A percentile compares a stretch with the other conserved stretches of the same genome.
phyloP scores from a whole-genome alignment of 805 yeast species.

The Candida patagonica region DNA sequence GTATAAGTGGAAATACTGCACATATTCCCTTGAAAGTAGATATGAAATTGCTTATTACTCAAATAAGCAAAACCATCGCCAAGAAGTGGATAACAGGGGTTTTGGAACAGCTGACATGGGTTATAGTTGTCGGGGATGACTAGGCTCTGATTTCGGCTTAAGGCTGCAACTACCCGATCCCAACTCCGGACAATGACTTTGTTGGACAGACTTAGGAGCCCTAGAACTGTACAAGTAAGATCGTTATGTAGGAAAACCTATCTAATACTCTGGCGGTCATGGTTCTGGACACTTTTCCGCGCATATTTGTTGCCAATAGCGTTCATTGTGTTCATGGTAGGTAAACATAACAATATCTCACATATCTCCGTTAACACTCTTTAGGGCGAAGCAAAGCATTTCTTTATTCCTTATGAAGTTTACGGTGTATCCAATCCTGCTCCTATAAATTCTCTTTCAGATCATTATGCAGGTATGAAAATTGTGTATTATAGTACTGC shows the following conservation, averaged over 20 bases:
- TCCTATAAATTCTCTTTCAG: slow-evolving; percentile 17
- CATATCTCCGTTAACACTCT: not conserved
- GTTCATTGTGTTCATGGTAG: slow-evolving; percentile 26
- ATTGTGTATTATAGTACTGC: slow-evolving; percentile 22
- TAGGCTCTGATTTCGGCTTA: too few species aligned
- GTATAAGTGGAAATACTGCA: too few species aligned
- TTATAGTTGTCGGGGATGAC: too few species aligned
- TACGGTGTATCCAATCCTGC: slow-evolving; percentile 27
- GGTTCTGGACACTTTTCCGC: slow-evolving; percentile 28
- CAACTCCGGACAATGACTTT: too few species aligned
- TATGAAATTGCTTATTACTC: too few species aligned
- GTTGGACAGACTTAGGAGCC: not conserved
- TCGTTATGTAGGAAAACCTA: slow-evolving; percentile 7
- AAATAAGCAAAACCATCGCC: too few species aligned
- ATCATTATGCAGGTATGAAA: slow-evolving; percentile 20
- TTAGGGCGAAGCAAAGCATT: slow-evolving; percentile 26
- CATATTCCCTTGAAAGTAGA: too few species aligned
- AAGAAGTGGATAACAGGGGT: too few species aligned
- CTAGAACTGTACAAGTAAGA: slow-evolving; percentile 6
- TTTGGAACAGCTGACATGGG: too few species aligned
- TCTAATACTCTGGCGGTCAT: slow-evolving; percentile 16
- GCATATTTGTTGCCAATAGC: slow-evolving; percentile 26
- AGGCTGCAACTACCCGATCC: too few species aligned
- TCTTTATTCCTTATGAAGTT: slow-evolving; percentile 24
- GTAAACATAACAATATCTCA: slow-evolving; percentile 2